Evolutionary conservation across 257 asterid genomes (phyloP).

Genomic region (Przewalskia tangutica): DNA sequence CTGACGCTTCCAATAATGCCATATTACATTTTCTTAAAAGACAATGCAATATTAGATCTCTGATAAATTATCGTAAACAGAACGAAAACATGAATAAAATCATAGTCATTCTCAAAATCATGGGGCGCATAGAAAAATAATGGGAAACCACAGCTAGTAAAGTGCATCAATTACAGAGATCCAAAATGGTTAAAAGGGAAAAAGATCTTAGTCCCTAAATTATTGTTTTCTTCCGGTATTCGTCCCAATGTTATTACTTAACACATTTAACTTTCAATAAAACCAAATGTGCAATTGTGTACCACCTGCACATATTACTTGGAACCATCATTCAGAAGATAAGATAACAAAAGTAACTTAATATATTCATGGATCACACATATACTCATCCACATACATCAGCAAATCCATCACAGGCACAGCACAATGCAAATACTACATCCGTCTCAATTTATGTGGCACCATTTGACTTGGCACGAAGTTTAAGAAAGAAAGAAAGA

Average conservation of each 20-base stretch:
- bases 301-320: not conserved
- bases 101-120: not conserved
- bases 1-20: not conserved
- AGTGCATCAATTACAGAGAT: too few species aligned
- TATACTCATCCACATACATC: not conserved
- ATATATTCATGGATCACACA: not conserved
- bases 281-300: not conserved
- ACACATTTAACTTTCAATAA: not conserved
- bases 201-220: not conserved
- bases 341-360: not conserved
- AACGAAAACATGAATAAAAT: not conserved
- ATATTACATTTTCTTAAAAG: not conserved
- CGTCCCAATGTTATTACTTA: not conserved
- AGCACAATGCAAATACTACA: not conserved
- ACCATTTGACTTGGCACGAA: too few species aligned
- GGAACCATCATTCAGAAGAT: not conserved
- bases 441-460: too few species aligned
- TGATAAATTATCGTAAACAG: not conserved
- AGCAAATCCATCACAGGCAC: conserved; percentile 1
- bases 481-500: too few species aligned
- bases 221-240: not conserved
- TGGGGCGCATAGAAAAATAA: not conserved
- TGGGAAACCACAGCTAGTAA: not conserved
- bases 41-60: not conserved
- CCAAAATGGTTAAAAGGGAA: not conserved